Conservation (phyloP, 768 basidiomycete species). For the Leccinum pellstonianum region DNA sequence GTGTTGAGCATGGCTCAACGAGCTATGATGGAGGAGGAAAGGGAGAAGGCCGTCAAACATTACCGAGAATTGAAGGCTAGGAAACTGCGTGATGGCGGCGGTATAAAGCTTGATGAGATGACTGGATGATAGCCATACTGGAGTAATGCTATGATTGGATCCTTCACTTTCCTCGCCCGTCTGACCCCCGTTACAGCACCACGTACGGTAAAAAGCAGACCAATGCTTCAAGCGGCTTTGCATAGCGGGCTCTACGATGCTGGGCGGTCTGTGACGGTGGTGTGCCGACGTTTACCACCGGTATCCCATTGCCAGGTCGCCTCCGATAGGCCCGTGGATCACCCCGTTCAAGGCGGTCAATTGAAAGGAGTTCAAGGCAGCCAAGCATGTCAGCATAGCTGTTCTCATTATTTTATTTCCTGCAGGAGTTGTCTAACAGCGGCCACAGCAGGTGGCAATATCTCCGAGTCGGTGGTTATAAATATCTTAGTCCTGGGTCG, state of each 20-base stretch:
- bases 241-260: slow-evolving; percentile 1
- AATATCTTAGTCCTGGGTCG: background rate
- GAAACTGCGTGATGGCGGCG: slow-evolving; percentile 28
- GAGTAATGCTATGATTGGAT: slow-evolving; percentile 12
- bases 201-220: slow-evolving; percentile 2
- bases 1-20: slow-evolving; percentile 75
- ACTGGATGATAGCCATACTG: slow-evolving; percentile 7
- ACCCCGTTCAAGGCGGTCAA: background rate
- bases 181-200: background rate
- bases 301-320: background rate
- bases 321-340: slow-evolving; percentile 5
- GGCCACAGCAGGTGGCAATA: background rate
- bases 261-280: slow-evolving; percentile 3
- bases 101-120: slow-evolving; percentile 9
- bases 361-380: background rate
- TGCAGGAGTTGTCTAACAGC: background rate
- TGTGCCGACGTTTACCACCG: slow-evolving; percentile 8
- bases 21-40: slow-evolving; percentile 72
- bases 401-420: background rate
- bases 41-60: slow-evolving; percentile 62
- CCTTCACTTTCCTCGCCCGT: background rate
- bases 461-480: background rate
- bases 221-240: background rate
- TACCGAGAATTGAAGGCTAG: slow-evolving; percentile 69
- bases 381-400: background rate